Conservation (phyloP, 768 basidiomycete species). For the Suillus cothurnatus region DNA sequence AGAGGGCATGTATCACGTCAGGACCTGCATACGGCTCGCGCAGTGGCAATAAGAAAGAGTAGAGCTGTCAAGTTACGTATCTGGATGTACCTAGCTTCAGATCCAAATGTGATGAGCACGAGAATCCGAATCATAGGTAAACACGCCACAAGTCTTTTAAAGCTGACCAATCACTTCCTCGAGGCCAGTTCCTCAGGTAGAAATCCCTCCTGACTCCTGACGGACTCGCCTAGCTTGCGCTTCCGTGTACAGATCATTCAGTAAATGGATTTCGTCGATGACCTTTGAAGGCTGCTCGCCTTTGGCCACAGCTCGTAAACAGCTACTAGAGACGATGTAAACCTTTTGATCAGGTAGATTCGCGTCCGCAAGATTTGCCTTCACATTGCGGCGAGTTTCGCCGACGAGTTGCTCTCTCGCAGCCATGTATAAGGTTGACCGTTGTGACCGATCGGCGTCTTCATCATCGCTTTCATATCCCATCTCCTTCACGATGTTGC, state of each 20-base stretch:
- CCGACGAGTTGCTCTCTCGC: constrained; percentile 21
- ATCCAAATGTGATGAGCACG: background rate
- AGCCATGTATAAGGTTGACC: constrained; percentile 10
- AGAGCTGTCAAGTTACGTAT: background rate
- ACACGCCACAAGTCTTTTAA: background rate
- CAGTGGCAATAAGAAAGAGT: background rate
- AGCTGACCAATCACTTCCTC: background rate
- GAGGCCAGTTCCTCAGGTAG: background rate
- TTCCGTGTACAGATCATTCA: constrained; percentile 15
- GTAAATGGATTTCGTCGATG: constrained; percentile 18
- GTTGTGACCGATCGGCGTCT: constrained; percentile 7
- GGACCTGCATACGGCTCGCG: background rate
- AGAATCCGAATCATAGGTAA: background rate
- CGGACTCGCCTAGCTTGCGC: constrained; percentile 12
- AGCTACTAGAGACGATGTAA: constrained; percentile 21
- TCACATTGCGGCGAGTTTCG: constrained; percentile 18
- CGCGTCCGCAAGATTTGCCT: constrained; percentile 16
- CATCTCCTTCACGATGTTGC: constrained; percentile 13
- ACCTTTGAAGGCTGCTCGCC: constrained; percentile 3
- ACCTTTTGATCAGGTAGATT: constrained; percentile 21
- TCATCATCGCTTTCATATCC: constrained; percentile 13
- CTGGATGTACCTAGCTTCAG: background rate
- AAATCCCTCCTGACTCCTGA: background rate
- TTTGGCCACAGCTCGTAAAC: constrained; percentile 13
- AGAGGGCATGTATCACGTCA: background rate